phyloP scores from a whole-genome alignment of 352 stramenopile genomes.

The Nothophytophthora sp. region DNA sequence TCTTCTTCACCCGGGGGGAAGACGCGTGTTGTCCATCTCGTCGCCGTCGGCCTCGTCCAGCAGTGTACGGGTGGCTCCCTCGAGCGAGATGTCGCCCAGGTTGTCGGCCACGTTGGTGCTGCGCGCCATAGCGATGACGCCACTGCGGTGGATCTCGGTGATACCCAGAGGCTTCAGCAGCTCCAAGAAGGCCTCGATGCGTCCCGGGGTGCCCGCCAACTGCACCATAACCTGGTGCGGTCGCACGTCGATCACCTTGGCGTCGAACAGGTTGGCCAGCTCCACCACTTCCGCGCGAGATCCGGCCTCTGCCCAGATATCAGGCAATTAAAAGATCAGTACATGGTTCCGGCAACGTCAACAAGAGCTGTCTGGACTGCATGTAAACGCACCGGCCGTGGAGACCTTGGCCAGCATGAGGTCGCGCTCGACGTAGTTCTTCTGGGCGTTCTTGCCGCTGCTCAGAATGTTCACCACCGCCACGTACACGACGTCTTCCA shows the following conservation, averaged over 20 bases:
- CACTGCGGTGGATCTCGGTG: conserved; percentile 82
- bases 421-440: conserved; percentile 88
- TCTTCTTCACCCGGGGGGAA: conserved; percentile 65
- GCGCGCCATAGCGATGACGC: conserved; percentile 84
- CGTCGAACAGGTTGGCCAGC: conserved; percentile 83
- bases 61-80: conserved; percentile 73
- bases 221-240: conserved; percentile 86
- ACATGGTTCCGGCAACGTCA: conserved; percentile 1
- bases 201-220: conserved; percentile 68
- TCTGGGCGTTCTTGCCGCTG: conserved; percentile 56
- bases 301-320: conserved; percentile 38
- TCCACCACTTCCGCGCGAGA: conserved; percentile 80
- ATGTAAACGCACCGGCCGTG: conserved; percentile 66
- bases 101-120: conserved; percentile 68
- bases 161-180: conserved; percentile 84
- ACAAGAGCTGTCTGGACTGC: too few relatives aligned
- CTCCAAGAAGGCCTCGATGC: conserved; percentile 83
- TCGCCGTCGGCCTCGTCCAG: conserved; percentile 66
- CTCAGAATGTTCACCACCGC: conserved; percentile 87
- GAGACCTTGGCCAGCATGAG: conserved; percentile 89
- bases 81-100: conserved; percentile 67
- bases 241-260: conserved; percentile 86
- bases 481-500: conserved; percentile 88
- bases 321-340: conserved; percentile 3
- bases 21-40: conserved; percentile 63